Base-by-base conservation (phyloP, 2,329 filamentous ascomycete species). In the Celoporthe dispersa region DNA sequence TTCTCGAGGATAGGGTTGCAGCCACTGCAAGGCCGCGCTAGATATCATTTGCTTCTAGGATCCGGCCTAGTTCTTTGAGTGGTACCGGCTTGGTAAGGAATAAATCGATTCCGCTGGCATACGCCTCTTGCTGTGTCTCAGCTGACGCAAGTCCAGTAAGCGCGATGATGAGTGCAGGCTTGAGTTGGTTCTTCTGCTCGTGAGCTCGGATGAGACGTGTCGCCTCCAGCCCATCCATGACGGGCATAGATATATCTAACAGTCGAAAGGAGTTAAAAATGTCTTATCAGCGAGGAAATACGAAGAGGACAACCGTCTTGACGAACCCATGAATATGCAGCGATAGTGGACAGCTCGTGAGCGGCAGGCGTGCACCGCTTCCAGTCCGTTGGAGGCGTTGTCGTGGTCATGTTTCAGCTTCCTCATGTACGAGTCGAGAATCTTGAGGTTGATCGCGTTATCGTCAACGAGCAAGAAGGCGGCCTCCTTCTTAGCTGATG, bases 1-100 rank as follows among this genome's bases (percentile, higher is more conserved):
- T 16, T 57, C n/a, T n/a, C n/a, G n/a, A n/a, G n/a, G n/a, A n/a
- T n/a, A n/a, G n/a, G n/a, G n/a, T n/a, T 31, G 3, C 4, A 33
- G 12, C 5, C 31, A 33, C 14, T 12, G 8, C n/a, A 61, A 33
- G 33, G 6, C 11, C 12, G 9, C 28, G 25, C n/a, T 35, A 67
- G 19, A 67, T 4, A n/a, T 39, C 65, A 37, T 59, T 61, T 14
- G 53, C 57, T 31, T 60, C 53, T 5, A 67, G 31, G 1, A 67
- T 67, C 25, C 55, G 35, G 9, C 65, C 39, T 2, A 67, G 28
- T n/a, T 67, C 65, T 1, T 77, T 77, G 35, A 82, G 71, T 14
- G 79, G 75, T 25, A 86, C 82, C 1, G 84, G 84, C 73, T 86
- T 86, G 61, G 84, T 84, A 64, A 85, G 72, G 69, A 84, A 85